Evolutionary conservation across 768 basidiomycete species (phyloP).

Genomic region (Multifurca ochricompacta): DNA sequence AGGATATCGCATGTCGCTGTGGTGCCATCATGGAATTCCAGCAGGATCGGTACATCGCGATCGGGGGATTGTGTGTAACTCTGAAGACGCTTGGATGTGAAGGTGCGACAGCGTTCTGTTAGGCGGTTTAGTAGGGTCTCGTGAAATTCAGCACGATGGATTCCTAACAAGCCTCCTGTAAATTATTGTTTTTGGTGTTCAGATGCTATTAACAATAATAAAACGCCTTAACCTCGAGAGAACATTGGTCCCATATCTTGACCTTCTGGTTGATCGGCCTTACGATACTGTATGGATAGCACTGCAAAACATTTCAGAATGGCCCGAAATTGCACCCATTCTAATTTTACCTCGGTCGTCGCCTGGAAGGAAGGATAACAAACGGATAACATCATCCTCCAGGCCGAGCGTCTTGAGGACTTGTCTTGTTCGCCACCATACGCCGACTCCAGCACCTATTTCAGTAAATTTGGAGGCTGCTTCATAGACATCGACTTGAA

Average conservation of each 20-base stretch:
- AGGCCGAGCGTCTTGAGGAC: constrained; percentile 26
- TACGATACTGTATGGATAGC: constrained; percentile 46
- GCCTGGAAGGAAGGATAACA: constrained; percentile 23
- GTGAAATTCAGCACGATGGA: constrained; percentile 68
- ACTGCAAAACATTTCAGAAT: constrained; percentile 30
- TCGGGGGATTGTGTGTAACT: constrained; percentile 40
- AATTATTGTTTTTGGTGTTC: not conserved
- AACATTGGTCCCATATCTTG: constrained; percentile 45
- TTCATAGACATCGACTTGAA: constrained; percentile 31
- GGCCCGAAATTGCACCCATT: not conserved
- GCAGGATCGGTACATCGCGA: constrained; percentile 31
- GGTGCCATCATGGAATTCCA: constrained; percentile 57
- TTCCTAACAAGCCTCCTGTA: constrained; percentile 28
- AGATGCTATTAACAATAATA: not conserved
- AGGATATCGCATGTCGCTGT: constrained; percentile 55
- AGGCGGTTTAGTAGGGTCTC: constrained; percentile 44
- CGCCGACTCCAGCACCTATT: constrained; percentile 29
- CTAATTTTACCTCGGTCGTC: constrained; percentile 11
- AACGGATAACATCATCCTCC: constrained; percentile 22
- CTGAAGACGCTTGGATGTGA: constrained; percentile 51
- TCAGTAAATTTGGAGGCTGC: constrained; percentile 26
- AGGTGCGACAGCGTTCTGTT: constrained; percentile 34
- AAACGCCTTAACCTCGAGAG: constrained; percentile 42
- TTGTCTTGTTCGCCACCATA: constrained; percentile 32
- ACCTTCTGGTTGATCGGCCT: constrained; percentile 51